phyloP scores from a whole-genome alignment of 257 asterid species.

The Schizonepeta tenuifolia region DNA sequence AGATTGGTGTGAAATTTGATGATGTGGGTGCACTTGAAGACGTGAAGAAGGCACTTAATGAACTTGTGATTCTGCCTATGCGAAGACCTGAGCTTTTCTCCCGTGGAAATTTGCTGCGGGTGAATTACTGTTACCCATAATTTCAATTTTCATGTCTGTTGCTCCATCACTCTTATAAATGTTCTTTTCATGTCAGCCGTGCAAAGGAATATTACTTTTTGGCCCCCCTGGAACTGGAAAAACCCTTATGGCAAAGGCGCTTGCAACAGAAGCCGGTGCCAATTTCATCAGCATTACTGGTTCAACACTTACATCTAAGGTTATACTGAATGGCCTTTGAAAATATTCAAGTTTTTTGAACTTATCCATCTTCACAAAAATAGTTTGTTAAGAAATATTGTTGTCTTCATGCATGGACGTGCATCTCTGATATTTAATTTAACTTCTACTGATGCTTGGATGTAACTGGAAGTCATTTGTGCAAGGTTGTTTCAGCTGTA shows the following conservation, averaged over 20 bases:
- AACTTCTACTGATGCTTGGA: neutral
- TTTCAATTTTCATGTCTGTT: constrained; percentile 13
- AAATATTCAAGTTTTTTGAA: constrained; percentile 1
- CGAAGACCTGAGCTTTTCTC: constrained; percentile 96
- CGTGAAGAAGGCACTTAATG: constrained; percentile 85
- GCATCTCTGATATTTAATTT: constrained; percentile 2
- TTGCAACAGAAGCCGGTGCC: constrained; percentile 99
- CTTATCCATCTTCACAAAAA: constrained; percentile 5
- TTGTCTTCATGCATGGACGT: neutral
- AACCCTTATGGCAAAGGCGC: constrained; percentile 97
- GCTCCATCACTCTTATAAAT: constrained; percentile 20
- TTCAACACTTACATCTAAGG: constrained; percentile 98
- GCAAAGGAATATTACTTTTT: constrained; percentile 97
- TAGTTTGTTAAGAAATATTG: neutral
- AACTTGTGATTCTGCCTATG: constrained; percentile 98
- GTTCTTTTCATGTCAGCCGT: constrained; percentile 65
- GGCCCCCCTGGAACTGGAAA: constrained; percentile 99
- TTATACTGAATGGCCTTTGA: constrained; percentile 32
- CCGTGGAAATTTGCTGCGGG: constrained; percentile 92
- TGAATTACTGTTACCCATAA: constrained; percentile 36
- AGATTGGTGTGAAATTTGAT: constrained; percentile 93
- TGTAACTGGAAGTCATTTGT: neutral
- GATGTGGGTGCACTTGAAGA: constrained; percentile 99
- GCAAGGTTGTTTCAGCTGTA: constrained; percentile 1
- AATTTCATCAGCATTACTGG: constrained; percentile 97